Conservation (phyloP, 805 yeast species). For the Candida schatavii region DNA sequence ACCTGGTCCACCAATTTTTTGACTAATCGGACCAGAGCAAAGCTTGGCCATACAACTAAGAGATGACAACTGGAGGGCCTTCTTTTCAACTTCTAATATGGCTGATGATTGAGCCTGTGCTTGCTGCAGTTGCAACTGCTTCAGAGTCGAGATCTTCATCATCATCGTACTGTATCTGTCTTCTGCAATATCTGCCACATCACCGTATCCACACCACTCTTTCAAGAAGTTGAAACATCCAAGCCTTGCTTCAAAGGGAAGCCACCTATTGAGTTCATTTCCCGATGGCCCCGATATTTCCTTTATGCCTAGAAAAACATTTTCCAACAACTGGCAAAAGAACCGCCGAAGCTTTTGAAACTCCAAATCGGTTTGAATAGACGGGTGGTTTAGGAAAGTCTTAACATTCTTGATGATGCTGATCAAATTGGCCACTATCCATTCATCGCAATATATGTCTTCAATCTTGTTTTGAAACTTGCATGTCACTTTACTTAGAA, state of each 20-base stretch:
- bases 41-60: constrained; percentile 82
- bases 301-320: constrained; percentile 57
- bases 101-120: constrained; percentile 42
- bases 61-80: constrained; percentile 66
- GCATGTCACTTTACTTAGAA: constrained; percentile 65
- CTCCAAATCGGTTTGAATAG: constrained; percentile 62
- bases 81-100: constrained; percentile 75
- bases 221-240: constrained; percentile 79
- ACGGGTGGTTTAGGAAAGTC: constrained; percentile 51
- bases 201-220: constrained; percentile 95
- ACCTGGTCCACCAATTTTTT: constrained; percentile 36
- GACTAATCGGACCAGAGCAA: constrained; percentile 69
- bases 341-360: constrained; percentile 78
- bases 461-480: constrained; percentile 51
- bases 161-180: constrained; percentile 65
- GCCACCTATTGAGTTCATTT: constrained; percentile 45
- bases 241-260: constrained; percentile 84
- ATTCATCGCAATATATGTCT: constrained; percentile 57
- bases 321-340: constrained; percentile 79
- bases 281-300: constrained; percentile 23
- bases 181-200: constrained; percentile 50
- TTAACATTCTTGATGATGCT: constrained; percentile 61
- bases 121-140: constrained; percentile 34
- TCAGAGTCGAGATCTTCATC: constrained; percentile 35
- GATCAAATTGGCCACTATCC: constrained; percentile 64